Evolutionary conservation across 106 monocot genomes (phyloP), one percentile per base, ranked within the genome.

Genomic region (Dendrobium chrysotoxum): DNA sequence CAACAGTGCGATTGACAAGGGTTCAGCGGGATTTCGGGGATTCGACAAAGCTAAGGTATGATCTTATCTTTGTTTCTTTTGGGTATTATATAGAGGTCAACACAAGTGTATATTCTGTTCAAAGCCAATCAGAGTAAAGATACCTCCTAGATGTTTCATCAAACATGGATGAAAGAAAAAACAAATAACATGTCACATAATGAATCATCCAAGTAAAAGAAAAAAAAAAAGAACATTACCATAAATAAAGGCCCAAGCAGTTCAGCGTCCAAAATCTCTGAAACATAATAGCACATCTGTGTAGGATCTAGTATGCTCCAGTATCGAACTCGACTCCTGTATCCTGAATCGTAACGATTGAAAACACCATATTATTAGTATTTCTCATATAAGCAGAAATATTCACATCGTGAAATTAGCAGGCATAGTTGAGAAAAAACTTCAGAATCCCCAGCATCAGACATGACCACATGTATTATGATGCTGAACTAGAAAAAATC

Each of bases 181-280:
- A 28, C 47, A 76, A 35, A 46, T 25, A 5, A 50, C 5, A 12
- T 7, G 13, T 50, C 7, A 50, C 12, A 45, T 2, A 46, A 76
- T 47, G 26, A 26, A 26, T 28, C 47, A 47, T 46, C 3, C 15
- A 50, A 50, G 11, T 50, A 13, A 7, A 7, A 45, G 10, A 10
- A 12, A 46, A 18, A 47, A 44, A 76, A 74, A 18, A 57, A 74
- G 58, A 46, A 54, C 72, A 85, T 90, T 80, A 98, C 97, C 97
- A 92, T 91, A 84, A 98, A 98, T 42, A 98, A 71, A 83, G 97
- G 97, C 20, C 92, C 86, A n/a, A 79, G 85, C 40, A 81, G 75
- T 38, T 92, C 94, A 85, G 88, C 92, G 81, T 94, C 94, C 78
- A 98, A 78, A 77, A 98, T 88, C 83, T 98, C 94, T 38, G 90